These are phyloP conservation scores for Blastobotrys arbuscula DNA, from an alignment of 1,139 yeast species.

Conservation along the genomic window DNA sequence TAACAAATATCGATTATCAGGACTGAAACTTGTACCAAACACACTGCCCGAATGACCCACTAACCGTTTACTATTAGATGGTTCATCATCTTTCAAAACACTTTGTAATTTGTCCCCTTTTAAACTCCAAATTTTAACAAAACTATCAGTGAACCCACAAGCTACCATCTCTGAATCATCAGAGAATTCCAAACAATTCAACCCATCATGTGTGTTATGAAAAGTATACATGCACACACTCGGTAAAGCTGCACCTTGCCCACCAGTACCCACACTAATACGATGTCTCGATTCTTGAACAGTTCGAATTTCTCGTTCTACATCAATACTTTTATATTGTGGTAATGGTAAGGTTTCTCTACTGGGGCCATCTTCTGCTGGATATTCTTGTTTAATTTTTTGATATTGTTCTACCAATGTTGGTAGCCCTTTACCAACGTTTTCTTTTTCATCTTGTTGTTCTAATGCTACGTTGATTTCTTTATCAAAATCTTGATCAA, in stretches of 20 bases:
- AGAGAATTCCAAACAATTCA: slow-evolving; percentile 79
- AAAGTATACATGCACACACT: slow-evolving; percentile 98
- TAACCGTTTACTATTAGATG: slow-evolving; percentile 47
- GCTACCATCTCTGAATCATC: slow-evolving; percentile 85
- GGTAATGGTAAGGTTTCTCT: slow-evolving; percentile 81
- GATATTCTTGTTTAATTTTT: slow-evolving; percentile 31
- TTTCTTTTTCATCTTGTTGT: slow-evolving; percentile 57
- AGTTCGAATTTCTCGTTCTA: slow-evolving; percentile 68
- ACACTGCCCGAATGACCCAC: slow-evolving; percentile 95
- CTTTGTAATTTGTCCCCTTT: slow-evolving; percentile 81
- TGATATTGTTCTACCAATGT: slow-evolving; percentile 46
- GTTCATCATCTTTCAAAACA: slow-evolving; percentile 53
- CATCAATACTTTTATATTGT: slow-evolving; percentile 68
- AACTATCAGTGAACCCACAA: slow-evolving; percentile 91
- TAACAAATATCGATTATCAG: slow-evolving; percentile 76
- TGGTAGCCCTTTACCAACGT: slow-evolving; percentile 29
- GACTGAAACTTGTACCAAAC: slow-evolving; percentile 83
- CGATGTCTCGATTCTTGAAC: slow-evolving; percentile 80
- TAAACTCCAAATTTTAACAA: slow-evolving; percentile 84
- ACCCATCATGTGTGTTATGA: slow-evolving; percentile 86
- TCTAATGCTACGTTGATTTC: slow-evolving; percentile 83
- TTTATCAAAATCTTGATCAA: slow-evolving; percentile 76
- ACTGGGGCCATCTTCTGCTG: slow-evolving; percentile 52
- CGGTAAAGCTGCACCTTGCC: slow-evolving; percentile 70
- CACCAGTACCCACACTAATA: slow-evolving; percentile 49